phyloP scores from a whole-genome alignment of 73 alveolate species.

The Paramecium caudatum region DNA sequence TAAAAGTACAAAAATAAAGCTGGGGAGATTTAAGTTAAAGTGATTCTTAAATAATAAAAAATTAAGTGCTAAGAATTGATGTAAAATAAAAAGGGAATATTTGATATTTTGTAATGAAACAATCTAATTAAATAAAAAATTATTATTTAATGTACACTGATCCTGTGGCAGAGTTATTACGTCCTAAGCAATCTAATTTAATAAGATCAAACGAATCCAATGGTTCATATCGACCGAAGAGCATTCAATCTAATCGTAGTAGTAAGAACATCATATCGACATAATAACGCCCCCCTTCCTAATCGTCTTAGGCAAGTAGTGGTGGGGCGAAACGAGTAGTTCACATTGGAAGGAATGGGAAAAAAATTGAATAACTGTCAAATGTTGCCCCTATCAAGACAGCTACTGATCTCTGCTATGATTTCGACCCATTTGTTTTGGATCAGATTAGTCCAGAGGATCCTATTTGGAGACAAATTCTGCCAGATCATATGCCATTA shows the following conservation, averaged over 20 bases:
- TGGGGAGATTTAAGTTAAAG: background rate
- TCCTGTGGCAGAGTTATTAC: constrained; percentile 62
- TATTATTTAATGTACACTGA: constrained; percentile 38
- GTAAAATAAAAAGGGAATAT: too few relatives aligned
- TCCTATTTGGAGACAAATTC: constrained; percentile 57
- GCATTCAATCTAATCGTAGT: constrained; percentile 30
- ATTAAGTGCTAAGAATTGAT: background rate
- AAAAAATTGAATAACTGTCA: constrained; percentile 24
- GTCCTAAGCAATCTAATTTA: constrained; percentile 9
- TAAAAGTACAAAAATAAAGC: background rate
- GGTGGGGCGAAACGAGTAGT: constrained; percentile 58
- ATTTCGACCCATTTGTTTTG: constrained; percentile 53
- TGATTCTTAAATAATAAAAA: background rate
- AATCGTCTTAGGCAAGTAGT: background rate
- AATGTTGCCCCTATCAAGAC: constrained; percentile 1
- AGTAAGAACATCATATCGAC: background rate
- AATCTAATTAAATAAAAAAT: too few relatives aligned
- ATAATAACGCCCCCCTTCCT: constrained; percentile 55
- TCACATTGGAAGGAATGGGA: constrained; percentile 46
- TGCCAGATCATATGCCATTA: constrained; percentile 47
- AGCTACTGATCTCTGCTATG: constrained; percentile 1
- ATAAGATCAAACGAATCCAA: background rate
- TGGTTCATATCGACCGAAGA: constrained; percentile 54
- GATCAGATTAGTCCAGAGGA: constrained; percentile 42
- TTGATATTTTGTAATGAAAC: too few relatives aligned